These are phyloP conservation scores for Beauveria varroae DNA, from an alignment of 2,329 filamentous ascomycete species.

Conservation along the genomic window DNA sequence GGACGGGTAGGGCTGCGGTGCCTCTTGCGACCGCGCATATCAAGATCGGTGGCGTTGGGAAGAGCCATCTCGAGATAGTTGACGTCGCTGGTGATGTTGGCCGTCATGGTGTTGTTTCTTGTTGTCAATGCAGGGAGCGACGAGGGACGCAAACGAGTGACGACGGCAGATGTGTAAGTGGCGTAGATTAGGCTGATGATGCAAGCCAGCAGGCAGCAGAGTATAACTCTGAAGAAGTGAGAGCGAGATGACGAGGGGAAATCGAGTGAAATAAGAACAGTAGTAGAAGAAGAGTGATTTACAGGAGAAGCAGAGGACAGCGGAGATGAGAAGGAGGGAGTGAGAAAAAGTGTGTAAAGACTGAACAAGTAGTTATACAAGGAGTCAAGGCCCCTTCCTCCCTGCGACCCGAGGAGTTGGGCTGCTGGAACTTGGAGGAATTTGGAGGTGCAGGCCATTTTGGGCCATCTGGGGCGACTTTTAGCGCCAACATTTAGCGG, in stretches of 20 bases:
- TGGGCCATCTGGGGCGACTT: neutral
- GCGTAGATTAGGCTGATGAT: neutral
- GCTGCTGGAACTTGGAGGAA: neutral
- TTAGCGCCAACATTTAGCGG: neutral
- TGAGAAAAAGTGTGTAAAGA: slow-evolving; percentile 7
- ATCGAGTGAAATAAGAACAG: neutral
- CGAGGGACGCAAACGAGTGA: neutral
- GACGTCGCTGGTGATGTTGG: slow-evolving; percentile 1
- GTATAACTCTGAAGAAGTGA: neutral
- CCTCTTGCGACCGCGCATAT: slow-evolving; percentile 31
- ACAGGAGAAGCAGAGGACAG: neutral
- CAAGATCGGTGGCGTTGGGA: neutral
- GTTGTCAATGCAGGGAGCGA: neutral
- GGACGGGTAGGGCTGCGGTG: slow-evolving; percentile 30
- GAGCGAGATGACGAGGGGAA: neutral
- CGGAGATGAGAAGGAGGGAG: neutral
- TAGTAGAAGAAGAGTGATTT: neutral
- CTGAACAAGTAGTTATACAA: neutral
- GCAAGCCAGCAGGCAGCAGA: neutral
- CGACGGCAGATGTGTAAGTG: slow-evolving; percentile 4
- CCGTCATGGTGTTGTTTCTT: neutral
- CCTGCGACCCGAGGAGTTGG: slow-evolving; percentile 1
- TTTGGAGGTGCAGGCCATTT: neutral
- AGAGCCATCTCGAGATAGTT: slow-evolving; percentile 7
- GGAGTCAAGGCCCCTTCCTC: neutral